phyloP scores from a whole-genome alignment of 805 yeast genomes.

The Kodamaea nitidulidarum region DNA sequence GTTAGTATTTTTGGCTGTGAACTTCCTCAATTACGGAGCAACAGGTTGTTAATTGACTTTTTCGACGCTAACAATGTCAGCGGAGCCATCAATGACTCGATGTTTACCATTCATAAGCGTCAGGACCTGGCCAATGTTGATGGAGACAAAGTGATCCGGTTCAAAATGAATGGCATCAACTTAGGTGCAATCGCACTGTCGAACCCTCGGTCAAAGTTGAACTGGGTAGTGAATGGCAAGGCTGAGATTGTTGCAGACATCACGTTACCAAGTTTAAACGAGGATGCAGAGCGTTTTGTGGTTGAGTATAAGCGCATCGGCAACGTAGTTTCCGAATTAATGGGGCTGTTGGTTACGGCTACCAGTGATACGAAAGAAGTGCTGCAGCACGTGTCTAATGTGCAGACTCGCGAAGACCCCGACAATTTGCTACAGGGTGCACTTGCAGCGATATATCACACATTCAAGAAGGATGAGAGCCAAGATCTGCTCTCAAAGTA shows the following conservation, averaged over 20 bases:
- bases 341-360: constrained; percentile 23
- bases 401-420: not conserved
- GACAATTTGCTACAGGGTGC: constrained; percentile 35
- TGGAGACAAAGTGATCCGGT: constrained; percentile 30
- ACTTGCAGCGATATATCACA: constrained; percentile 38
- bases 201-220: constrained; percentile 45
- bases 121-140: constrained; percentile 49
- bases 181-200: constrained; percentile 28
- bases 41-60: constrained; percentile 59
- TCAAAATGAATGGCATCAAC: constrained; percentile 41
- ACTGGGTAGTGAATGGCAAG: constrained; percentile 71
- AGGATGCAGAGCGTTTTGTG: constrained; percentile 13
- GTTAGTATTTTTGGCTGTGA: constrained; percentile 64
- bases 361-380: constrained; percentile 9
- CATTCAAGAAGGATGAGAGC: constrained; percentile 20
- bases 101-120: constrained; percentile 73
- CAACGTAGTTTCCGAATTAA: constrained; percentile 24
- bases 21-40: constrained; percentile 54
- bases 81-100: constrained; percentile 70
- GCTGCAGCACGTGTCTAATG: too few relatives aligned
- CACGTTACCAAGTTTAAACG: constrained; percentile 55
- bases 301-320: constrained; percentile 21
- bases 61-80: constrained; percentile 67
- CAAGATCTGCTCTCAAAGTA: constrained; percentile 33
- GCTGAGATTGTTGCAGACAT: constrained; percentile 70